These are phyloP conservation scores for Lactarius indigo DNA, from an alignment of 768 basidiomycete species.

Conservation along the genomic window DNA sequence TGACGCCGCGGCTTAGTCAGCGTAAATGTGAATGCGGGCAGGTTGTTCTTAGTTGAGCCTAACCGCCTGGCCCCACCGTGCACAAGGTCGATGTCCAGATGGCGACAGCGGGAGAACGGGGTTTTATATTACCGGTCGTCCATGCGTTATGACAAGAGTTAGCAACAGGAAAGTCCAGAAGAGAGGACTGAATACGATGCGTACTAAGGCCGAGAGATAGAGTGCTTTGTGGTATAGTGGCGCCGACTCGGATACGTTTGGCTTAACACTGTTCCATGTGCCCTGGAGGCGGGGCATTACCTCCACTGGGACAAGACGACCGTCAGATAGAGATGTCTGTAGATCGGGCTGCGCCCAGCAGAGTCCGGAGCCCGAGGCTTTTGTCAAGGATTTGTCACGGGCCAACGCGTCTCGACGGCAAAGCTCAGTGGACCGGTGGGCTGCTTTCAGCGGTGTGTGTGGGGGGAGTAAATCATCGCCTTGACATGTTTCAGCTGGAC, in stretches of 20 bases:
- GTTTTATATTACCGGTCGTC: not conserved
- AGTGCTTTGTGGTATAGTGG: not conserved
- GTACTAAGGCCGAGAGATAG: too few species aligned
- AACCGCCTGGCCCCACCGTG: not conserved
- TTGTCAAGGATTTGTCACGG: not conserved
- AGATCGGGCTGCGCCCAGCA: not conserved
- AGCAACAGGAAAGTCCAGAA: not conserved
- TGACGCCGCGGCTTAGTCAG: not conserved
- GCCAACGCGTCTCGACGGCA: not conserved
- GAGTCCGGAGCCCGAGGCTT: not conserved
- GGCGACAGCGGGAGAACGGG: not conserved
- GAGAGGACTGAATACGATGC: not conserved
- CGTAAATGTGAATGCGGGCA: not conserved
- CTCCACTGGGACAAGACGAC: not conserved
- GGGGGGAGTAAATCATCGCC: not conserved
- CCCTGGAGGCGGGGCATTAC: not conserved
- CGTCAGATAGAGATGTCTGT: not conserved
- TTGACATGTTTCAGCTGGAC: slow-evolving; percentile 6
- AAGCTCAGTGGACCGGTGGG: not conserved
- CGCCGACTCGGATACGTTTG: not conserved
- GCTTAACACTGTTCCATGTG: slow-evolving; percentile 4
- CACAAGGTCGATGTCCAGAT: not conserved
- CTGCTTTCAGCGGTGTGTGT: not conserved
- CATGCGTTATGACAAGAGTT: not conserved
- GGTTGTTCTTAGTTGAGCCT: too few species aligned